Conservation (phyloP, 2,329 filamentous ascomycete species). For the Ampelomyces quisqualis region DNA sequence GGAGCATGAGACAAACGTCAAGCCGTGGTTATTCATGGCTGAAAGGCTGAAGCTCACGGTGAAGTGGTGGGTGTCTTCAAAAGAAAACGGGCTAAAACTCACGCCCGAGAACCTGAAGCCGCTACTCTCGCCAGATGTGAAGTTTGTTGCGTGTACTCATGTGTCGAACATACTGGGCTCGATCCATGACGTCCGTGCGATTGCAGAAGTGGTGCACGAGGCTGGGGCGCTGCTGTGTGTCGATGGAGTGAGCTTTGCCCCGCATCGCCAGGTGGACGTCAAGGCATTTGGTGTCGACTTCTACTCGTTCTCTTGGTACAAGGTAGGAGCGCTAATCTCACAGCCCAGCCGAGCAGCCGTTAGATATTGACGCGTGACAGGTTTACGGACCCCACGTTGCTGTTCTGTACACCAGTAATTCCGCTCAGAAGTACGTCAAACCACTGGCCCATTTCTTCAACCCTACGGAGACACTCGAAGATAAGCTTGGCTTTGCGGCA, state of each 20-base stretch:
- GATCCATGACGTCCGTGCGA: conserved; percentile 62
- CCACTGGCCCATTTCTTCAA: conserved; percentile 71
- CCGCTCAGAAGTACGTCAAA: conserved; percentile 57
- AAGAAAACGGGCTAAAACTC: conserved; percentile 58
- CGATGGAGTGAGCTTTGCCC: conserved; percentile 75
- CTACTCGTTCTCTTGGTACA: conserved; percentile 81
- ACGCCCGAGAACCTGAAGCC: conserved; percentile 57
- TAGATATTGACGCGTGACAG: conserved; percentile 17
- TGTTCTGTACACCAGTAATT: conserved; percentile 64
- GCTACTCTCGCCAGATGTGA: conserved; percentile 64
- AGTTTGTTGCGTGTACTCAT: conserved; percentile 72
- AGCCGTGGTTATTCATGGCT: conserved; percentile 71
- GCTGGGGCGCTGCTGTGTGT: conserved; percentile 66
- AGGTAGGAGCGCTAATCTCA: conserved; percentile 45
- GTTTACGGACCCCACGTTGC: conserved; percentile 76
- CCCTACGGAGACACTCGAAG: conserved; percentile 57
- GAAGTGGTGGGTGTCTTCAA: conserved; percentile 66
- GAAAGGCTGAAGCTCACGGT: conserved; percentile 59
- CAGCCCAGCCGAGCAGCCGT: neutral
- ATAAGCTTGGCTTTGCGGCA: conserved; percentile 68
- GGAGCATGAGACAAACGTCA: conserved; percentile 77
- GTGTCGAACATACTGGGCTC: conserved; percentile 72
- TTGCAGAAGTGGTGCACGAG: conserved; percentile 54
- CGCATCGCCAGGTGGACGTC: conserved; percentile 70
- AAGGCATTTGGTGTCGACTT: conserved; percentile 69